phyloP scores from a whole-genome alignment of 2,329 filamentous ascomycete genomes.

The Aspergillus amoenus region DNA sequence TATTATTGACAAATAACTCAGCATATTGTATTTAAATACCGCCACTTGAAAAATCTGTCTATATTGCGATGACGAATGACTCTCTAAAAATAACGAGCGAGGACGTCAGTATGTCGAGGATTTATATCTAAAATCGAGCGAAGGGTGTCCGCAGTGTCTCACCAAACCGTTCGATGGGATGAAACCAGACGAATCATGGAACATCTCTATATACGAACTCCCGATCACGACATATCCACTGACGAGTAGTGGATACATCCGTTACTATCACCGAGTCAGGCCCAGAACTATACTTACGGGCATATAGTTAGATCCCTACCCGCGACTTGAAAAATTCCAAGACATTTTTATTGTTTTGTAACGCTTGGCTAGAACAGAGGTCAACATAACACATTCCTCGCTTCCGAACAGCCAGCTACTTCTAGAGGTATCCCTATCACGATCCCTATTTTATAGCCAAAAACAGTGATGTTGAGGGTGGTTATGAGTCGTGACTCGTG shows the following conservation, averaged over 20 bases:
- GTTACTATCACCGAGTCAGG: neutral
- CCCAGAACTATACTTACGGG: neutral
- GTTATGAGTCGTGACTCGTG: neutral
- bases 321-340: neutral
- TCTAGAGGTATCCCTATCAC: too few relatives aligned
- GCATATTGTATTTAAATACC: neutral
- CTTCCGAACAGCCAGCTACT: neutral
- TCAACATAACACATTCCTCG: neutral
- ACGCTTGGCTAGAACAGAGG: too few relatives aligned
- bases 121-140: neutral
- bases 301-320: neutral
- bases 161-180: neutral
- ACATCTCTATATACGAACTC: neutral
- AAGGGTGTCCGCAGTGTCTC: neutral
- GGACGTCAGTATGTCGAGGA: neutral
- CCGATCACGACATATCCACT: neutral
- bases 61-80: neutral
- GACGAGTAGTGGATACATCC: neutral
- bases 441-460: neutral
- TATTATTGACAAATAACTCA: neutral
- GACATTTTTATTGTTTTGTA: neutral
- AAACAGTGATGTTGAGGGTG: neutral
- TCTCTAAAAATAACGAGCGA: neutral
- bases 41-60: neutral
- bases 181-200: neutral